Percentiles rank a stretch among this genome's conserved stretches.
Conservation (phyloP, 306 rosid species). For the Dalbergia oliveri region DNA sequence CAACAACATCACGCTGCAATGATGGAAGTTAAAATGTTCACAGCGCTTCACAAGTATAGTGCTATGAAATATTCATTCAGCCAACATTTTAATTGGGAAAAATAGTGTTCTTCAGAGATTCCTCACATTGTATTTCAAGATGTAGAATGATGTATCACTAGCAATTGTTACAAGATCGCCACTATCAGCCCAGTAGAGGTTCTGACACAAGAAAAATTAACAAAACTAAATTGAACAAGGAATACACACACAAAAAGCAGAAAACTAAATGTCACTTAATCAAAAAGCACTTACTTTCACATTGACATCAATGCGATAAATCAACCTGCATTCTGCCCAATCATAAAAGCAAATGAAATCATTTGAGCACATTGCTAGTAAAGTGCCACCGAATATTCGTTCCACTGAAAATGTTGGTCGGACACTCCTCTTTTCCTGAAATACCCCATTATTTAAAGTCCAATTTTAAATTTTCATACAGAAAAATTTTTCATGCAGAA, state of each 20-base stretch:
- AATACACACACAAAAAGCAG: background rate
- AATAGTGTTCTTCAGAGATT: conserved; percentile 3
- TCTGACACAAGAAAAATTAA: conserved; percentile 57
- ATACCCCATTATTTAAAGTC: conserved; percentile 41
- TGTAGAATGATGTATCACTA: conserved; percentile 92
- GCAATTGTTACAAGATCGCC: conserved; percentile 94
- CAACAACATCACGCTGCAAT: conserved; percentile 89
- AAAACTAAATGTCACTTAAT: conserved; percentile 39
- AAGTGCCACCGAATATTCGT: conserved; percentile 82
- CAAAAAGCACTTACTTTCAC: conserved; percentile 80
- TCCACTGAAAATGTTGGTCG: conserved; percentile 97
- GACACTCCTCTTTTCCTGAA: conserved; percentile 93
- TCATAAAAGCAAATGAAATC: conserved; percentile 98
- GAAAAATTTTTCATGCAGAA: background rate
- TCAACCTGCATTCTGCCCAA: conserved; percentile 97
- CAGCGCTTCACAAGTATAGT: conserved; percentile 17
- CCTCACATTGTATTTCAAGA: conserved; percentile 95
- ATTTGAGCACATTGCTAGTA: conserved; percentile 96
- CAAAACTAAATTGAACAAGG: conserved; percentile 25
- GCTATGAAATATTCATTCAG: conserved; percentile 37
- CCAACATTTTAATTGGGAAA: conserved; percentile 9
- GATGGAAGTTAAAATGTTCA: conserved; percentile 46
- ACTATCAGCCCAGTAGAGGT: conserved; percentile 99
- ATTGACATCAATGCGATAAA: conserved; percentile 89
- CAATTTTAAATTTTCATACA: conserved; percentile 12